A percentile compares a stretch with the other conserved stretches of the same genome.
phyloP scores from a whole-genome alignment of 2,329 filamentous ascomycete species.

The Colletotrichum lindemuthianum region DNA sequence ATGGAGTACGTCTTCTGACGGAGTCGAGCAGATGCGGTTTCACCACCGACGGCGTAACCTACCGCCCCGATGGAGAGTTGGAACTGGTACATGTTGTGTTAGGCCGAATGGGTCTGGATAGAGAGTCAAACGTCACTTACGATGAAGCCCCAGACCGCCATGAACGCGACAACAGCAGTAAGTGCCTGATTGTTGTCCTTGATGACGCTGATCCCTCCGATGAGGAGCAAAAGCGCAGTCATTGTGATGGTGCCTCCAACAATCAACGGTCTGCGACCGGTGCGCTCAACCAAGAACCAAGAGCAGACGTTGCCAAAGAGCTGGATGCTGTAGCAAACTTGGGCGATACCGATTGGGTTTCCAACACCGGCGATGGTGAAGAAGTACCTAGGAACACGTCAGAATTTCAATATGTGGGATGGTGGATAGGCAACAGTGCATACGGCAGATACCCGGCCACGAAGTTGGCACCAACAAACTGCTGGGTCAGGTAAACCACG shows the following conservation, averaged over 20 bases:
- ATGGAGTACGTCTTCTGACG: conserved; percentile 30
- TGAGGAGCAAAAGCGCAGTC: conserved; percentile 36
- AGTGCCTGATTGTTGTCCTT: conserved; percentile 5
- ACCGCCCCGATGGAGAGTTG: conserved; percentile 26
- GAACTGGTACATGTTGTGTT: background rate
- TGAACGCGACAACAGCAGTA: conserved; percentile 13
- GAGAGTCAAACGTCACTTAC: conserved; percentile 60
- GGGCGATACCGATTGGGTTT: conserved; percentile 50
- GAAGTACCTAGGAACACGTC: conserved; percentile 50
- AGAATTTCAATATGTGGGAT: conserved; percentile 37
- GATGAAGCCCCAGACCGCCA: conserved; percentile 28
- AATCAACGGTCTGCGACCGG: conserved; percentile 51
- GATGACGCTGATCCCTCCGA: conserved; percentile 46
- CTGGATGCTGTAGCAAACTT: conserved; percentile 54
- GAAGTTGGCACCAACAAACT: conserved; percentile 64
- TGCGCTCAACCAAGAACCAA: conserved; percentile 48
- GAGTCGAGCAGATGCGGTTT: conserved; percentile 21
- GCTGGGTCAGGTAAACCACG: conserved; percentile 73
- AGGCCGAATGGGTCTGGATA: conserved; percentile 67
- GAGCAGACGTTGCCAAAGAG: conserved; percentile 52
- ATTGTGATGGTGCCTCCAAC: conserved; percentile 41
- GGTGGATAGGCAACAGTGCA: background rate
- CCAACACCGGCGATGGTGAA: conserved; percentile 49
- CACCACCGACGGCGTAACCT: conserved; percentile 16
- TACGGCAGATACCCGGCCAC: conserved; percentile 43